Evolutionary conservation across 306 rosid species (phyloP), one percentile per base, ranked within the genome.

Genomic region (Cicer arietinum): DNA sequence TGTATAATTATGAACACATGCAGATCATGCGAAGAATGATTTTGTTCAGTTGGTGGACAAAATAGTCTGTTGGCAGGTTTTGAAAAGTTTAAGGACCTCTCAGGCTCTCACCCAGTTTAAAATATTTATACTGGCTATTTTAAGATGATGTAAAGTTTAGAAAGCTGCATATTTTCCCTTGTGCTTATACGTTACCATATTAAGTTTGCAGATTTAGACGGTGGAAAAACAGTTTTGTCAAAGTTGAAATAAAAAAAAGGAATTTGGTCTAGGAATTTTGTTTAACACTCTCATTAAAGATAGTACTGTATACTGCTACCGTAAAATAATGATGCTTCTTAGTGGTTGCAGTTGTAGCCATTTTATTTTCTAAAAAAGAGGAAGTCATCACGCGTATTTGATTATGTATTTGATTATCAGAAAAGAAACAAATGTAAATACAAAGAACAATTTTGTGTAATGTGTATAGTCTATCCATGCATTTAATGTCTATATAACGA

Each of bases 401-500:
- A 64, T 30, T 30, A 53, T 50, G 58, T 51, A 51, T 78, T 46
- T 43, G 44, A 64, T 30, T 30, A 53, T 42, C 16, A 1, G 43
- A 43, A 35, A 8, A 1, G 43, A 43, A 35, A 8, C 56, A 47
- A 30, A 35, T 20, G 22, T 47, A 48, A 30, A 71, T 79, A 42
- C 46, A 30, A 42, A 47, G 59, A 47, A 72, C 60, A 80, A 60
- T 53, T 35, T 53, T 73, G 60, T 64, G 48, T 53, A 22, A 72
- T 75, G 40, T 58, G 59, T 65, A 45, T 71, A 14, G 66, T 75
- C 10, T 43, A 14, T 62, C 37, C 37, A 48, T 84, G 62, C 74
- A 78, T 73, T 79, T 43, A 86, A 76, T 57, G 22, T 57, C 74
- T 75, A 14, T 48, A 48, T 86, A 78, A 47, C 69, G 70, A 80